Evolutionary conservation across 2,329 filamentous ascomycete species (phyloP), one percentile per base, ranked within the genome.

Genomic region (Exophiala bonariae): DNA sequence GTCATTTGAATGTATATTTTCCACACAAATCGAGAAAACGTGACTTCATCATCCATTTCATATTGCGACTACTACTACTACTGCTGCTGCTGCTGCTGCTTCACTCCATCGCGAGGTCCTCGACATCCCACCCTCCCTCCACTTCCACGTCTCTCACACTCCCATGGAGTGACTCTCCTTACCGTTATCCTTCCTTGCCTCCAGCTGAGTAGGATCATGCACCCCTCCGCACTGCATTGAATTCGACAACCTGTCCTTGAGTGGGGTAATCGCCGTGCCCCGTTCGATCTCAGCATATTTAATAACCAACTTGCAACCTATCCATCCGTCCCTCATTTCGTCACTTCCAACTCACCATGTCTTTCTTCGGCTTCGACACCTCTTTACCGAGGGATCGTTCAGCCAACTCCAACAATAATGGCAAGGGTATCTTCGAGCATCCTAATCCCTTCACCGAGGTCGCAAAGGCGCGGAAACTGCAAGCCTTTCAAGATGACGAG

Each of bases 361-460:
- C 90, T 26, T 96, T 96, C 77, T 96, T 96, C 71, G 88, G 89
- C 59, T 91, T 95, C 70, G 86, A 95, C 65, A 77, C 85, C 47
- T 79, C 77, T 54, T 79, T 84, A 22, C 82, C 82, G 41, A 73
- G 77, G 64, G 81, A 84, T 66, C 50, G 51, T 35, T 31, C 54
- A 31, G 41, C 38, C 3, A 68, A 70, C 44, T 75, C 80, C 59
- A 86, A 90, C 64, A 75, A 78, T 44, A 85, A 84, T 30, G 82
- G 86, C 43, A 89, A 90, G 61, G 72, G 71, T 35, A 72, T 75
- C 63, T 97, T 97, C 71, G 85, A 89, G 60, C 86, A 90, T 51
- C 80, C 87, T 59, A 90, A 99, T 69, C 89, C 92, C 31, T 97
- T 97, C 69, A 89, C 88, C 56, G 85, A 87, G 49, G 81, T 96